Evolutionary conservation across 768 basidiomycete species (phyloP).

Genomic region (Clavaria fumosa): DNA sequence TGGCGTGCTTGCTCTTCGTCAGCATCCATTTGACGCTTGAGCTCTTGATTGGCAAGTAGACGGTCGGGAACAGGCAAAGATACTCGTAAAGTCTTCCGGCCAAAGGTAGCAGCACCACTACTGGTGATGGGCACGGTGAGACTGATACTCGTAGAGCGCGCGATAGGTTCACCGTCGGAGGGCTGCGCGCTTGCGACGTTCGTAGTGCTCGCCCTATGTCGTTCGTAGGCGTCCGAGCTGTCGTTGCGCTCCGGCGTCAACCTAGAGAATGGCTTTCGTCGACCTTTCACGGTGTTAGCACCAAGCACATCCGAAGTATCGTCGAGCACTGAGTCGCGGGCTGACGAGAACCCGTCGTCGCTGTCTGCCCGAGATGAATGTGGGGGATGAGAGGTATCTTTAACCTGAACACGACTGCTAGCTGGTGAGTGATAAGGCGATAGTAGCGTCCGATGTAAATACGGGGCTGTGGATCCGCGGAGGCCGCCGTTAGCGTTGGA

Average conservation of each 20-base stretch:
- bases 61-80: conserved; percentile 17
- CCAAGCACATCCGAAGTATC: conserved; percentile 13
- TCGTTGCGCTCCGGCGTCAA: too few species aligned
- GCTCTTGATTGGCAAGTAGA: conserved; percentile 14
- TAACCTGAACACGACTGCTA: conserved; percentile 27
- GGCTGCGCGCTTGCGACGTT: not conserved
- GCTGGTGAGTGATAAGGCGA: conserved; percentile 33
- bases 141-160: not conserved
- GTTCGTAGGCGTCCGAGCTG: not conserved
- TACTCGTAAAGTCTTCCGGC: conserved; percentile 12
- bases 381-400: conserved; percentile 22
- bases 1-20: conserved; percentile 33
- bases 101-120: not conserved
- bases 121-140: not conserved
- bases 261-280: not conserved
- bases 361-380: conserved; percentile 24
- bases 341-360: conserved; percentile 30
- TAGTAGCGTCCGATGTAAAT: too few species aligned
- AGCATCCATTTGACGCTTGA: conserved; percentile 23
- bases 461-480: too few species aligned
- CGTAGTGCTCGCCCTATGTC: too few species aligned
- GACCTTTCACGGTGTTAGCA: not conserved
- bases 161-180: not conserved
- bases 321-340: conserved; percentile 31
- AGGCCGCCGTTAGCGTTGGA: too few species aligned